Base-by-base conservation (phyloP, 208 protist species). In the Tritrichomonas foetus region DNA sequence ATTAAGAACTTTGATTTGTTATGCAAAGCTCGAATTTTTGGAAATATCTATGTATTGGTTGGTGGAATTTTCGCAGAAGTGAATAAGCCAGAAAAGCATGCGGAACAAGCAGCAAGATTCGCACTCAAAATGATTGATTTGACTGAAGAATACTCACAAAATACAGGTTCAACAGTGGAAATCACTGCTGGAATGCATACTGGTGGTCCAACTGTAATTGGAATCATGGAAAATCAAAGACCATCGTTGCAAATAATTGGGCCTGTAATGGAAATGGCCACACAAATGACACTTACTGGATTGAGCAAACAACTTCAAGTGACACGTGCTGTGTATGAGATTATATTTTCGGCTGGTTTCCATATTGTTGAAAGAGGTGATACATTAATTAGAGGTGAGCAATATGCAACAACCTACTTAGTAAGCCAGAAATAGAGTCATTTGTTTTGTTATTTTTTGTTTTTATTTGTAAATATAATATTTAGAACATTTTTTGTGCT, bases 61-160 rank as follows among this genome's bases (percentile, higher is more conserved):
- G 78, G 78, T 39, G 78, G 78, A 16, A 3, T 89, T 8, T 57
- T 89, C 47, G 25, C 27, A 5, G 25, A 25, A 20, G 25, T 89
- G 13, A 89, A 89, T 49, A 89, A 89, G 22, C 78, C 78, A 33
- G 78, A 89, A 30, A 89, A 57, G 30, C 78, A 89, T 49, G 78
- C 78, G 0, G 78, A 89, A 89, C n/a, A 89, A 39, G 16, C 47
- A 39, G 47, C 44, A 16, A 89, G 27, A 57, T 89, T 89, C 39
- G 78, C 47, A 11, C 16, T 89, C 9, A 47, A 89, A 57, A 27
- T 89, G 9, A 39, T 89, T 5, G n/a, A 50, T 16, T 3, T 22
- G 14, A n/a, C 57, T 5, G 41, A 44, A 39, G 9, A 53, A 3
- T 9, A 57, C 14, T 53, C 44, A 57, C 2, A 89, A 57, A 33